phyloP scores from a whole-genome alignment of 768 basidiomycete species.

The Tulasnella sp. region DNA sequence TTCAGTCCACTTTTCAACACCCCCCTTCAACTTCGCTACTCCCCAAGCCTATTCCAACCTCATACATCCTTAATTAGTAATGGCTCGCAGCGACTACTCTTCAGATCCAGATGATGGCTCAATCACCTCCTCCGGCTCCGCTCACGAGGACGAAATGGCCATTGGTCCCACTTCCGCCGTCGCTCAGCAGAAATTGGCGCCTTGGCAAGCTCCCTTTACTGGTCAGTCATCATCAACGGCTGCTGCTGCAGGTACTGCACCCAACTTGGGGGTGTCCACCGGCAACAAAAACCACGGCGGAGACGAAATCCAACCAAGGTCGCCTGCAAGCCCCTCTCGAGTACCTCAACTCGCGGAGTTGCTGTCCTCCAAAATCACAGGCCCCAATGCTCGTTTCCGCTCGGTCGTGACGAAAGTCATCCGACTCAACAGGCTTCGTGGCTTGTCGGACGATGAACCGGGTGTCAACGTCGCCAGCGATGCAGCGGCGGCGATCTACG shows the following conservation, averaged over 20 bases:
- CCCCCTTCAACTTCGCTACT: not conserved
- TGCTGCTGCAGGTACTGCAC: not conserved
- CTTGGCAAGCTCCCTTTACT: not conserved
- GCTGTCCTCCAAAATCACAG: not conserved
- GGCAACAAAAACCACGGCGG: not conserved
- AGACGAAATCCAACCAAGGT: not conserved
- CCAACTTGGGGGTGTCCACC: not conserved
- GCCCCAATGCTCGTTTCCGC: slow-evolving; percentile 8
- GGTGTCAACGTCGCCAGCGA: slow-evolving; percentile 13
- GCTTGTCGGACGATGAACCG: slow-evolving; percentile 13
- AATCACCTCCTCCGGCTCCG: slow-evolving; percentile 11
- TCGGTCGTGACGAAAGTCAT: slow-evolving; percentile 12
- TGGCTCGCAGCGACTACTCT: slow-evolving; percentile 10
- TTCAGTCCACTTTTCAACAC: not conserved
- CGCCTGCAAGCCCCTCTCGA: not conserved
- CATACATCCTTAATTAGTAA: not conserved
- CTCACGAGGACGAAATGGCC: not conserved
- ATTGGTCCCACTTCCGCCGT: slow-evolving; percentile 14
- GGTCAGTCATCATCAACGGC: not conserved
- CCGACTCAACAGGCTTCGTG: slow-evolving; percentile 5
- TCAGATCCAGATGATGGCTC: slow-evolving; percentile 14
- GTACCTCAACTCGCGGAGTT: not conserved
- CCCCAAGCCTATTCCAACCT: not conserved
- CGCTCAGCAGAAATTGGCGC: not conserved
- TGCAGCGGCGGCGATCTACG: slow-evolving; percentile 7